A percentile compares a stretch with the other conserved stretches of the same genome.
Conservation (phyloP, 805 yeast genomes). For the Wickerhamiella kurtzmanii region DNA sequence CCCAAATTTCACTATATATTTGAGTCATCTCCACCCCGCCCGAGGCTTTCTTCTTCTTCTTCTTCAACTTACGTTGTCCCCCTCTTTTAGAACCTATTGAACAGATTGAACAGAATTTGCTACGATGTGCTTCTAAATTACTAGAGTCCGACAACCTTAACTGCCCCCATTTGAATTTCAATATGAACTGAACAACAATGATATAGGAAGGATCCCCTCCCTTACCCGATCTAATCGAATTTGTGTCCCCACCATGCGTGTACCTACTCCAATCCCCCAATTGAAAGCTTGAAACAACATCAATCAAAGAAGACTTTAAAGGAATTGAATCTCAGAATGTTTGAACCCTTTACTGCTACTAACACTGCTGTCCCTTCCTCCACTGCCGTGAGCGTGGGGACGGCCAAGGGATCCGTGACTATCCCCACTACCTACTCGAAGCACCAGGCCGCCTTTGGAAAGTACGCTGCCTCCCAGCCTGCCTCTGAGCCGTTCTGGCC, state of each 20-base stretch:
- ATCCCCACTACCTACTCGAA: constrained; percentile 10
- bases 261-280: not conserved
- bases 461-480: constrained; percentile 24
- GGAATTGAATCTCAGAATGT: not conserved
- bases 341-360: not conserved
- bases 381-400: not conserved
- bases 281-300: constrained; percentile 1
- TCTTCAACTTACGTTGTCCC: constrained; percentile 10
- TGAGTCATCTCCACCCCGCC: constrained; percentile 6
- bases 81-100: constrained; percentile 9
- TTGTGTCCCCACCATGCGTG: constrained; percentile 3
- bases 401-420: not conserved
- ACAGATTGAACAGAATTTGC: constrained; percentile 3
- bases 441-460: constrained; percentile 24
- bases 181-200: constrained; percentile 6
- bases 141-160: not conserved
- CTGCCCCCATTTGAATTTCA: constrained; percentile 4
- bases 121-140: constrained; percentile 15
- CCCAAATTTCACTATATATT: constrained; percentile 8
- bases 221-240: constrained; percentile 6
- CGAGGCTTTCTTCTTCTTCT: not conserved
- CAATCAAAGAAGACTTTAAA: not conserved
- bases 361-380: not conserved
- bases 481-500: constrained; percentile 19
- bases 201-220: not conserved